A percentile compares a stretch with the other conserved stretches of the same genome.
Conservation (phyloP, 495 filamentous ascomycete genomes). For the Aspergillus heteromorphus region DNA sequence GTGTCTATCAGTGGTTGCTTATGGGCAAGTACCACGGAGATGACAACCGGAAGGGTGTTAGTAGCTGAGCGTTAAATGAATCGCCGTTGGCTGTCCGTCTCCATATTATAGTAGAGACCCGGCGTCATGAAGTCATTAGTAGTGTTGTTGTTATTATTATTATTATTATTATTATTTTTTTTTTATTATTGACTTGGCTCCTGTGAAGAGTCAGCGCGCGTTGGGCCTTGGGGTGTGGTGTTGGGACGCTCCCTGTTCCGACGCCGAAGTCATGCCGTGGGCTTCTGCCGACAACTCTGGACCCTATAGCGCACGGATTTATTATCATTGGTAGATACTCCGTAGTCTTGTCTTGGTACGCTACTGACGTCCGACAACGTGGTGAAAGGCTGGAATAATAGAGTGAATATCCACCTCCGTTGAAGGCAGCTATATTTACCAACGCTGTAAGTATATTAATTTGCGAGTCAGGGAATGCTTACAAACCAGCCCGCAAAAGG, state of each 20-base stretch:
- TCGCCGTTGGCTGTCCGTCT: neutral
- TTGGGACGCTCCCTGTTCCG: neutral
- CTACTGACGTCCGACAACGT: neutral
- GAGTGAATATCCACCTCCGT: neutral
- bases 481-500: neutral
- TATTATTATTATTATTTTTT: neutral
- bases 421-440: neutral
- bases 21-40: constrained; percentile 13
- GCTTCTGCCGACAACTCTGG: neutral
- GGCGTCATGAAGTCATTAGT: too few relatives aligned
- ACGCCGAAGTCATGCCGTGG: neutral
- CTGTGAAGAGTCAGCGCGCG: neutral
- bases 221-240: neutral
- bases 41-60: constrained; percentile 16
- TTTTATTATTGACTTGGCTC: neutral
- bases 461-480: neutral
- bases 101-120: neutral
- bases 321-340: neutral
- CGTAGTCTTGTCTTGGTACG: too few relatives aligned
- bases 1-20: neutral
- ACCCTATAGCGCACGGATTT: neutral
- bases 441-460: neutral
- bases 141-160: too few relatives aligned
- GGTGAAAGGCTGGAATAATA: neutral
- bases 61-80: constrained; percentile 1